These are phyloP conservation scores for Cryptococcus sp. DNA, from an alignment of 1,284 basidiomycete species.

Conservation along the genomic window DNA sequence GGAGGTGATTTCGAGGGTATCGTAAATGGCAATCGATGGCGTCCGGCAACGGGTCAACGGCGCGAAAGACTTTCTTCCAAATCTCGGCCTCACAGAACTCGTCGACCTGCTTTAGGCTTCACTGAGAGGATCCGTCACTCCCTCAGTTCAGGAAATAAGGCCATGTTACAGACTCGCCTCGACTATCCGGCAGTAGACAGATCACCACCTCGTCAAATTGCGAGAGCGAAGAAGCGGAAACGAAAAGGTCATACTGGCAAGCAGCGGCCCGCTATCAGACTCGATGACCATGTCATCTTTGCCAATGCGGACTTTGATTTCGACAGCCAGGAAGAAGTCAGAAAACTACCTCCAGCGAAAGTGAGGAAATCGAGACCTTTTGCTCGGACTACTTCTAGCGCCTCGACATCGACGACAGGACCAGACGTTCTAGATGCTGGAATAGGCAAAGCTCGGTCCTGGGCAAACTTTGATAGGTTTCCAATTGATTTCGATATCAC, in stretches of 20 bases:
- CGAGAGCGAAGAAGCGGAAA: constrained; percentile 16
- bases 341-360: not conserved
- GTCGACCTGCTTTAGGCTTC: constrained; percentile 31
- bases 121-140: constrained; percentile 12
- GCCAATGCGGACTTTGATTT: constrained; percentile 45
- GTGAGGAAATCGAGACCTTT: constrained; percentile 7
- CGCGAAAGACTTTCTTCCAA: not conserved
- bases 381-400: constrained; percentile 8
- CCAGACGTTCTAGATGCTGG: constrained; percentile 32
- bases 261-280: constrained; percentile 39
- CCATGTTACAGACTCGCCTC: constrained; percentile 33
- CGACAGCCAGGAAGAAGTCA: constrained; percentile 22
- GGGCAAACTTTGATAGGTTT: constrained; percentile 50
- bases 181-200: constrained; percentile 32
- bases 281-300: constrained; percentile 47
- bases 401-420: not conserved
- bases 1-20: constrained; percentile 47
- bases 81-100: constrained; percentile 5
- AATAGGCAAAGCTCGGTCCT: constrained; percentile 48
- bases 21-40: constrained; percentile 23
- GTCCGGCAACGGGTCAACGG: not conserved
- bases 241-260: constrained; percentile 1
- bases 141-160: not conserved
- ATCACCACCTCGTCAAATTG: constrained; percentile 3
- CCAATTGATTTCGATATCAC: constrained; percentile 50